Conservation (phyloP, 495 filamentous ascomycete species). For the Penicillium ochrochloron region DNA sequence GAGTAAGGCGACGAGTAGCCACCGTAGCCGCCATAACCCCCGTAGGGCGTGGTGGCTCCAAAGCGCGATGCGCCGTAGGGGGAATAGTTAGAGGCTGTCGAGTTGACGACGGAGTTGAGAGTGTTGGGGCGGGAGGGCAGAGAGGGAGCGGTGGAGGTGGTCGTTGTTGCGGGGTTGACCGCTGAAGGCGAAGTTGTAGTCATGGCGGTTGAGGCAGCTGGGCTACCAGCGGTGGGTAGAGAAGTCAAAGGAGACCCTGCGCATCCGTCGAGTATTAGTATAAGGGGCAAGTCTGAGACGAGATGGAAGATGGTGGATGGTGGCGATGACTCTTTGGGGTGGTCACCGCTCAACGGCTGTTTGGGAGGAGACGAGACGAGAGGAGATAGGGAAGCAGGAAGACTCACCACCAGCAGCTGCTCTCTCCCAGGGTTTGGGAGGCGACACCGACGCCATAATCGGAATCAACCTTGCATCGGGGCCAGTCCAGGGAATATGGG, state of each 20-base stretch:
- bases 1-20: slow-evolving; percentile 68
- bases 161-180: slow-evolving; percentile 48
- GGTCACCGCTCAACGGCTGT: background rate
- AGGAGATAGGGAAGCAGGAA: background rate
- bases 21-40: slow-evolving; percentile 53
- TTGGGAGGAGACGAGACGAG: slow-evolving; percentile 10
- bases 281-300: slow-evolving; percentile 7
- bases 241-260: slow-evolving; percentile 46
- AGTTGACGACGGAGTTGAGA: slow-evolving; percentile 77
- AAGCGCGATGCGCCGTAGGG: slow-evolving; percentile 70
- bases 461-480: slow-evolving; percentile 43
- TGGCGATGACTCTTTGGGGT: slow-evolving; percentile 6
- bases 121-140: slow-evolving; percentile 80
- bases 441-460: slow-evolving; percentile 67
- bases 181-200: slow-evolving; percentile 45
- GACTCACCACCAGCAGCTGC: slow-evolving; percentile 62
- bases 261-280: slow-evolving; percentile 1
- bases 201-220: slow-evolving; percentile 47
- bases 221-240: slow-evolving; percentile 37
- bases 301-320: slow-evolving; percentile 15
- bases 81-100: slow-evolving; percentile 81
- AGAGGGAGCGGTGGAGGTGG: slow-evolving; percentile 62
- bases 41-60: slow-evolving; percentile 53
- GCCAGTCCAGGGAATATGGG: background rate
- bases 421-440: slow-evolving; percentile 96